Base-by-base conservation (phyloP, 2,329 filamentous ascomycete species). In the Phialophora tarda region DNA sequence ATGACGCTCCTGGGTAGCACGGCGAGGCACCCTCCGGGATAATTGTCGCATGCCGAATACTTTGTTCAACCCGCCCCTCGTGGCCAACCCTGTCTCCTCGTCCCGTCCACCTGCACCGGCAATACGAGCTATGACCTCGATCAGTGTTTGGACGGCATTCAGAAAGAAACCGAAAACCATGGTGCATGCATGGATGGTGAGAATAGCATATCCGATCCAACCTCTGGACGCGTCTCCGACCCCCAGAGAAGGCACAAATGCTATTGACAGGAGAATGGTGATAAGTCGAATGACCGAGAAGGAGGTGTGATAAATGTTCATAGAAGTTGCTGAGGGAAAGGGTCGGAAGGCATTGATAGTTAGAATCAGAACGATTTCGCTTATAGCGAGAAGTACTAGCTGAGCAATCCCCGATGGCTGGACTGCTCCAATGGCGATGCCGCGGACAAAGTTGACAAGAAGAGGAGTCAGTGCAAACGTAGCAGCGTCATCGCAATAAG, bases 321-420 rank as follows among this genome's bases (percentile, higher is more conserved):
- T 99, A 30, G 94, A 97, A 0, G 95, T 98, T 24, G 93, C 88
- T 1, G 89, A 88, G 67, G 94, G 89, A 74, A 96, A 99, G 0
- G 95, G 95, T 17, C 91, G 88, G 81, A 98, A 96, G 7, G 92
- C 92, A 73, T 95, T 89, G 4, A 98, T 81, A 0, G 93, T 94
- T 53, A 98, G 83, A 41, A 97, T 88, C 66, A 93, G 88, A 38
- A 97, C 90, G 69, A 98, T 91, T 80, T 99, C 95, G 78, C 93
- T 97, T 62, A 97, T 94, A 28, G 93, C 93, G 47, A 99, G 85
- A 51, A 98, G 83, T 26, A 97, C 91, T 64, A 99, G 86, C 78
- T 99, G 95, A 2, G 93, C 93, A 64, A 97, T 93, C 7, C 95
- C 95, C 38, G 92, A 96, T 0, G 91, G 89, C 77, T 99, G 95